Evolutionary conservation across 2,329 filamentous ascomycete species (phyloP), one percentile per base, ranked within the genome.

Genomic region (Sclerotiophoma versabilis): DNA sequence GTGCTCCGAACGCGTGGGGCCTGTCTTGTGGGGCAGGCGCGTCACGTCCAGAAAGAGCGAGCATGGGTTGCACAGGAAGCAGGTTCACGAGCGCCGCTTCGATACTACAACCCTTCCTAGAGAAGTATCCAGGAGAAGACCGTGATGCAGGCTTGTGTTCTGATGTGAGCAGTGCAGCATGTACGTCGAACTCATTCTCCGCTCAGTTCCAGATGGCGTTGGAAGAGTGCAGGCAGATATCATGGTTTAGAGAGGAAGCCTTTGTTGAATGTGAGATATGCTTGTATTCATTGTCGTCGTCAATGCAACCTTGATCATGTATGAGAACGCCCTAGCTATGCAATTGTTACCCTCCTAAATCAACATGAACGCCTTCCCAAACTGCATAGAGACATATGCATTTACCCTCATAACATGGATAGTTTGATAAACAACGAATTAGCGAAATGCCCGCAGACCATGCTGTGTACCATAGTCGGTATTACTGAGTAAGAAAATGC

Each of bases 261-360:
- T 11, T 29, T 15, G 1, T 29, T 29, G 3, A 10, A 27, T 41
- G 15, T 29, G 15, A 32, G 34, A 17, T 49, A 46, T 41, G 51
- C 39, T 41, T 12, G 14, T 46, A 22, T 54, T 54, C 51, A 49
- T 54, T 46, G 30, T 46, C 36, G 34, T 54, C 51, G 34, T 54
- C 51, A 49, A 49, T 54, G 51, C 46, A 36, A 49, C 51, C 51
- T 48, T 45, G 27, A n/a, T 32, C 14, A 54, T 39, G 41, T 54
- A 39, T 49, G 17, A 22, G 14, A 65, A 63, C 60, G 62, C 62
- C 65, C 23, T 60, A 63, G 57, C 61, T 64, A 71, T 71, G 68
- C 67, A 69, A 58, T 19, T 55, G 33, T 58, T 42, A 56, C 36
- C 49, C 25, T 42, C 58, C 34, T 45, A 44, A 49, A 34, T 53